These are phyloP conservation scores for Saraca asoca DNA, from an alignment of 331 rosid species.

Conservation along the genomic window DNA sequence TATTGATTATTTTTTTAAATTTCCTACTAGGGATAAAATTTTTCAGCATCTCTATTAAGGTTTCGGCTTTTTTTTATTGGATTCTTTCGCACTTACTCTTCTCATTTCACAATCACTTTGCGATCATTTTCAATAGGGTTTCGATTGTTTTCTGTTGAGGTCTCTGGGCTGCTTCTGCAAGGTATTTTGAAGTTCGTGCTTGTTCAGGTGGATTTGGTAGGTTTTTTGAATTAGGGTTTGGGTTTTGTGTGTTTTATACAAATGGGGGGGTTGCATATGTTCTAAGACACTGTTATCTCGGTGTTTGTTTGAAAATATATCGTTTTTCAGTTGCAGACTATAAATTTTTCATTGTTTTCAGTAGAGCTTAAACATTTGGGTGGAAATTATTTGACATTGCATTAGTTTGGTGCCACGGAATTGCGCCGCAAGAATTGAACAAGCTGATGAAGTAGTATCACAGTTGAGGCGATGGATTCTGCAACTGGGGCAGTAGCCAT, in stretches of 20 bases:
- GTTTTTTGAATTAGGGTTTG: conserved; percentile 47
- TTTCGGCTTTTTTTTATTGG: conserved; percentile 52
- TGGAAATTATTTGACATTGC: conserved; percentile 31
- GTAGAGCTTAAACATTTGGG: conserved; percentile 21
- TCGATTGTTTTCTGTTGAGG: conserved; percentile 30
- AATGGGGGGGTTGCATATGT: conserved; percentile 42
- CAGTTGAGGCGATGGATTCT: conserved; percentile 67
- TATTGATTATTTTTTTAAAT: neutral
- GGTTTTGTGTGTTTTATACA: conserved; percentile 39
- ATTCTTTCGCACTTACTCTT: conserved; percentile 62
- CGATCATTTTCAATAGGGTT: conserved; percentile 57
- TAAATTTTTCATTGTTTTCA: conserved; percentile 30
- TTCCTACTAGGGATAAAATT: conserved; percentile 24
- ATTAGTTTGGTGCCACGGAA: conserved; percentile 41
- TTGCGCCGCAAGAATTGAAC: conserved; percentile 32
- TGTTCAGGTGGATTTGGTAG: conserved; percentile 44
- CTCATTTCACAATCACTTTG: conserved; percentile 61
- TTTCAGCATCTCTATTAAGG: conserved; percentile 48
- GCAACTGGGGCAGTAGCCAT: conserved; percentile 60
- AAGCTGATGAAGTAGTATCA: conserved; percentile 45
- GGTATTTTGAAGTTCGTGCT: conserved; percentile 43
- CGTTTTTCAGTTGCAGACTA: conserved; percentile 35
- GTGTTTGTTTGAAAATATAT: conserved; percentile 22
- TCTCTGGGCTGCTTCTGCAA: conserved; percentile 21
- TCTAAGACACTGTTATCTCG: conserved; percentile 37